Percentiles rank a stretch among this genome's conserved stretches.
phyloP scores from a whole-genome alignment of 139 green algal species.

The Micromonas commoda region DNA sequence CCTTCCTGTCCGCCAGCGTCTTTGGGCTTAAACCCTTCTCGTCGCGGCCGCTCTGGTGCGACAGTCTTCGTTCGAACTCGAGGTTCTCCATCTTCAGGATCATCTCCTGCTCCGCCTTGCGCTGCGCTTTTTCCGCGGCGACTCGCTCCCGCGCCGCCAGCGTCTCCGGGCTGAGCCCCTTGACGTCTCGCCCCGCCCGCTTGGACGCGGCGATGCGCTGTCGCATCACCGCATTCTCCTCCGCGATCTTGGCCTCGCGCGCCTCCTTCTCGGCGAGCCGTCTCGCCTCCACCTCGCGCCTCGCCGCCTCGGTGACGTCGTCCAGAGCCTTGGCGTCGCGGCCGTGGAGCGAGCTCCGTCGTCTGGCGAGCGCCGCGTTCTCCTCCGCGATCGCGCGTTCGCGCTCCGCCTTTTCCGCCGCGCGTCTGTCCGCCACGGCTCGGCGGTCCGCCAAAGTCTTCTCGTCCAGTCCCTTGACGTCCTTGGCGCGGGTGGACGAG shows the following conservation, averaged over 20 bases:
- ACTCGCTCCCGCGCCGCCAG: not conserved
- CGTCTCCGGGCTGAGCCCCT: not conserved
- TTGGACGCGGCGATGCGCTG: not conserved
- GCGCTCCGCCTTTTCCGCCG: not conserved
- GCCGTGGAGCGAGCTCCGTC: too few relatives aligned
- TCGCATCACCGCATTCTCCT: not conserved
- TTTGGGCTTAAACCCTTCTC: not conserved
- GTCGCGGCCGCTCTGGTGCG: not conserved
- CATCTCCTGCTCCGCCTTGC: not conserved
- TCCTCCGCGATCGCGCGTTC: not conserved
- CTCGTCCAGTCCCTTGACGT: not conserved
- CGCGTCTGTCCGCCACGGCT: not conserved
- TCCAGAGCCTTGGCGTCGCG: not conserved
- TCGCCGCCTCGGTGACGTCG: not conserved
- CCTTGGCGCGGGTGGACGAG: not conserved
- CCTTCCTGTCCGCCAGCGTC: not conserved
- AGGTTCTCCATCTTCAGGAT: not conserved
- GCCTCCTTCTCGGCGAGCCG: not conserved
- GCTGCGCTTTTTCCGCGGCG: not conserved
- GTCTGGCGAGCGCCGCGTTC: not conserved
- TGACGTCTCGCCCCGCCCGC: not conserved
- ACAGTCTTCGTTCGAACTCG: not conserved
- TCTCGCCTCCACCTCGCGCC: not conserved
- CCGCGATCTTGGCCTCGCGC: not conserved
- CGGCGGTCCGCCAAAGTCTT: not conserved